Evolutionary conservation across 805 yeast species (phyloP).

Genomic region (Nakazawaea ishiwadae): DNA sequence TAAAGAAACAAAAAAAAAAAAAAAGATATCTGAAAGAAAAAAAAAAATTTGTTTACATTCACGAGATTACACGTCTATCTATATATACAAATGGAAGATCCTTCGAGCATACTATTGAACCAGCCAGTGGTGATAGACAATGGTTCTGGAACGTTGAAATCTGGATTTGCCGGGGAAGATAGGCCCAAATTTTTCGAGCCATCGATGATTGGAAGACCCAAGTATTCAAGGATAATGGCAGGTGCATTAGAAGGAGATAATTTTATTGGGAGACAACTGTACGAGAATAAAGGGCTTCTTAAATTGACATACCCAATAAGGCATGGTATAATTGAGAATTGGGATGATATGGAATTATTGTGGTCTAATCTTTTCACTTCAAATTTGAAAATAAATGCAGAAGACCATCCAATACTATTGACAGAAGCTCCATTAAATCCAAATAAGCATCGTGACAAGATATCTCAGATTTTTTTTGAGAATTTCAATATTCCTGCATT

Average conservation of each 20-base stretch:
- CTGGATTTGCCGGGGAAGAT: slow-evolving; percentile 93
- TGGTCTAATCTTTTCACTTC: slow-evolving; percentile 68
- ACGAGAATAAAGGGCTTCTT: slow-evolving; percentile 72
- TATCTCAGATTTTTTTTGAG: slow-evolving; percentile 67
- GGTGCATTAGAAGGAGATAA: slow-evolving; percentile 56
- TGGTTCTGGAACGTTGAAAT: slow-evolving; percentile 81
- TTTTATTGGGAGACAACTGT: slow-evolving; percentile 75
- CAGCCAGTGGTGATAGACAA: slow-evolving; percentile 78
- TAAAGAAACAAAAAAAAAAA: too few relatives aligned
- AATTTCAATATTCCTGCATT: slow-evolving; percentile 71
- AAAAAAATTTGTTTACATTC: background rate
- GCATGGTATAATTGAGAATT: slow-evolving; percentile 74
- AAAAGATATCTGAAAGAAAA: background rate
- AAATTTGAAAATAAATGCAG: slow-evolving; percentile 52
- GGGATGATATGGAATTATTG: slow-evolving; percentile 82
- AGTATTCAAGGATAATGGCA: slow-evolving; percentile 80
- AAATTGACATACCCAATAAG: slow-evolving; percentile 65
- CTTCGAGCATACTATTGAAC: slow-evolving; percentile 34
- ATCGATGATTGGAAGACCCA: slow-evolving; percentile 72
- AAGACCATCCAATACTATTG: slow-evolving; percentile 82
- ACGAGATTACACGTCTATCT: too few relatives aligned
- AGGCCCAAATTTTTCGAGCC: slow-evolving; percentile 65
- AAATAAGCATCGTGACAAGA: slow-evolving; percentile 47
- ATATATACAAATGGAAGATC: slow-evolving; percentile 12
- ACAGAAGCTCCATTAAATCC: slow-evolving; percentile 92